Evolutionary conservation across 192 early-diverging fungal species (phyloP).

Genomic region (Piromyces finnis): DNA sequence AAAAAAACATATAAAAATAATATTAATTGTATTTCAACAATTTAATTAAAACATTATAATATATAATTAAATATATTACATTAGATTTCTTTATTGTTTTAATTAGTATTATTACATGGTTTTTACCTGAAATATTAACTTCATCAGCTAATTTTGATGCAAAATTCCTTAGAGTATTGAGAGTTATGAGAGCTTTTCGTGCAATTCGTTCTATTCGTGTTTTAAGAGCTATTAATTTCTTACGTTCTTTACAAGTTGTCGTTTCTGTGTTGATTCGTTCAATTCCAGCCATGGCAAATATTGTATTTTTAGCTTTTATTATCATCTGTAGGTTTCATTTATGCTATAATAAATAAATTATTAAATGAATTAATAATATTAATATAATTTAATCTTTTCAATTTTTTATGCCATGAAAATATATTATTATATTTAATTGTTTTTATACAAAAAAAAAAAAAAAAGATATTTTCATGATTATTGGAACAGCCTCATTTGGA

Average conservation of each 20-base stretch:
- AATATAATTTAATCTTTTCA: too few species aligned
- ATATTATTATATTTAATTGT: too few species aligned
- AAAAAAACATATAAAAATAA: too few species aligned
- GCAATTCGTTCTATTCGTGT: conserved; percentile 9
- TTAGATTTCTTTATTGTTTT: conserved; percentile 10
- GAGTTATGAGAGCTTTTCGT: conserved; percentile 9
- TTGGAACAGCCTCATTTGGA: conserved; percentile 8
- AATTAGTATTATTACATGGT: conserved; percentile 5
- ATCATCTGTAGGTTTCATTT: conserved; percentile 9
- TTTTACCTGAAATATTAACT: conserved; percentile 6
- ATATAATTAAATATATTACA: too few species aligned
- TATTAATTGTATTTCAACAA: too few species aligned
- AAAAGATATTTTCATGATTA: conserved; percentile 14
- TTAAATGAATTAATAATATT: too few species aligned
- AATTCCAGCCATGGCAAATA: conserved; percentile 20
- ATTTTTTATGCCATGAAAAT: too few species aligned
- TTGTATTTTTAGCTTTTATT: conserved; percentile 7
- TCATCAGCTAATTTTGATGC: conserved; percentile 5
- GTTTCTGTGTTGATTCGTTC: conserved; percentile 12
- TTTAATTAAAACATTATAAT: too few species aligned
- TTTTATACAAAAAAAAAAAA: too few species aligned
- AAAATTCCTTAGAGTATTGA: conserved; percentile 6
- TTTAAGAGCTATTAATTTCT: conserved; percentile 9
- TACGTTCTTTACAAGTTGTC: conserved; percentile 14
- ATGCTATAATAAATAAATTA: too few species aligned